Conservation (phyloP, 768 basidiomycete species). For the Gelatoporia subvermispora region DNA sequence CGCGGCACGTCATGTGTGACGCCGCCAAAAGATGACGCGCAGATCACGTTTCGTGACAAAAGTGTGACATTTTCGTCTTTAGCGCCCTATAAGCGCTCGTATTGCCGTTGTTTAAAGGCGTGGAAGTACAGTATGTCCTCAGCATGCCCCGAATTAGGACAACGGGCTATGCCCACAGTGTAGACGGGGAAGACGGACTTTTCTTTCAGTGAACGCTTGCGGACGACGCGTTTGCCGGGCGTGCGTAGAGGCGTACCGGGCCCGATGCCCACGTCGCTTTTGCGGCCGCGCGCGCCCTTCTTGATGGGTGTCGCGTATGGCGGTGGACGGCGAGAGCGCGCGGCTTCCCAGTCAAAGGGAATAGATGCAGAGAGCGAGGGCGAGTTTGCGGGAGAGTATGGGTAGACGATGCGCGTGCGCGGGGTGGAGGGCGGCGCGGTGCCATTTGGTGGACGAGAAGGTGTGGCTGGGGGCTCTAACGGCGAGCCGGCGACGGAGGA, state of each 20-base stretch:
- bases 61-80: no score
- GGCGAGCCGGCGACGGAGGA: slow-evolving; percentile 7
- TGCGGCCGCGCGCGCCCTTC: slow-evolving; percentile 36
- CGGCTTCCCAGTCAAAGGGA: slow-evolving; percentile 88
- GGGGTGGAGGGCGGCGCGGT: slow-evolving; percentile 32
- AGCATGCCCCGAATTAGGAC: no score
- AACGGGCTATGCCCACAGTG: no score
- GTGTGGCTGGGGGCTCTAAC: slow-evolving; percentile 19
- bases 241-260: slow-evolving; percentile 26
- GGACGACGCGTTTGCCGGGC: slow-evolving; percentile 49
- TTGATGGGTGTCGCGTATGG: slow-evolving; percentile 64
- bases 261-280: slow-evolving; percentile 10
- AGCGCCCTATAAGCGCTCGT: no score
- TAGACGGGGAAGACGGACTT: slow-evolving; percentile 36
- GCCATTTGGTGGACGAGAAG: slow-evolving; percentile 29
- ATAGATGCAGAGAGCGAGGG: slow-evolving; percentile 72
- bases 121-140: no score
- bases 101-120: no score
- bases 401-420: slow-evolving; percentile 41
- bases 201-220: slow-evolving; percentile 62
- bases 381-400: slow-evolving; percentile 52
- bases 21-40: no score
- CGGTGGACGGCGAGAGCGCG: slow-evolving; percentile 60
- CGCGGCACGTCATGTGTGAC: no score
- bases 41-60: no score